Evolutionary conservation across 306 rosid genomes (phyloP).

Genomic region (Astragalus membranaceus): DNA sequence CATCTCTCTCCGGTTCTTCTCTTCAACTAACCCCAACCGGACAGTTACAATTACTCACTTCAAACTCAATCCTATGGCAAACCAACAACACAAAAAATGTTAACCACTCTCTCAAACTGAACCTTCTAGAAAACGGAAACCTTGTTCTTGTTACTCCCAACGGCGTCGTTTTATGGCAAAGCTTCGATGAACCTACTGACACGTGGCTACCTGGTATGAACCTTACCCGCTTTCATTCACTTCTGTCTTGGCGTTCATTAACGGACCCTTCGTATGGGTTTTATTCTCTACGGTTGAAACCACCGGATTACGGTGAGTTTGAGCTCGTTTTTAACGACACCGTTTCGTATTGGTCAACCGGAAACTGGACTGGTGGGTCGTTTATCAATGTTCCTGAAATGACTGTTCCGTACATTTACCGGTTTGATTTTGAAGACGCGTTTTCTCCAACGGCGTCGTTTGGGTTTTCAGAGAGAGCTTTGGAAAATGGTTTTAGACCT

Average conservation of each 20-base stretch:
- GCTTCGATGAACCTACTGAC: constrained; percentile 74
- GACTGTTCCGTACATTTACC: constrained; percentile 55
- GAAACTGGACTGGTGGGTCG: constrained; percentile 47
- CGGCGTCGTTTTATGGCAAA: constrained; percentile 57
- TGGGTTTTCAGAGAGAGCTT: constrained; percentile 47
- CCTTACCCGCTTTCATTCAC: constrained; percentile 32
- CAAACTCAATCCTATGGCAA: constrained; percentile 39
- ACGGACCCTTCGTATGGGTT: constrained; percentile 59
- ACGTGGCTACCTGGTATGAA: constrained; percentile 86
- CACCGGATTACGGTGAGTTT: constrained; percentile 50
- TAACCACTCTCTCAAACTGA: background rate
- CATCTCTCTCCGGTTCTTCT: background rate
- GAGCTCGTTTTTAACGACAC: constrained; percentile 48
- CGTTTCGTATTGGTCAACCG: constrained; percentile 60
- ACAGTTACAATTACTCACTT: constrained; percentile 24
- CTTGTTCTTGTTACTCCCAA: constrained; percentile 24
- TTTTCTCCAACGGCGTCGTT: constrained; percentile 52
- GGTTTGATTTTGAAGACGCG: constrained; percentile 45
- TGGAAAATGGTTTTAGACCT: constrained; percentile 24
- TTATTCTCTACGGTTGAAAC: constrained; percentile 51
- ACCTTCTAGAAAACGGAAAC: constrained; percentile 51
- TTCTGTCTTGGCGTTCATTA: constrained; percentile 46
- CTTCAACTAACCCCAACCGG: constrained; percentile 40
- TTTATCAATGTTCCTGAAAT: constrained; percentile 61
- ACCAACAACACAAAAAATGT: background rate